These are phyloP conservation scores for Boletus sp. DNA, from an alignment of 1,284 basidiomycete species.

Conservation along the genomic window DNA sequence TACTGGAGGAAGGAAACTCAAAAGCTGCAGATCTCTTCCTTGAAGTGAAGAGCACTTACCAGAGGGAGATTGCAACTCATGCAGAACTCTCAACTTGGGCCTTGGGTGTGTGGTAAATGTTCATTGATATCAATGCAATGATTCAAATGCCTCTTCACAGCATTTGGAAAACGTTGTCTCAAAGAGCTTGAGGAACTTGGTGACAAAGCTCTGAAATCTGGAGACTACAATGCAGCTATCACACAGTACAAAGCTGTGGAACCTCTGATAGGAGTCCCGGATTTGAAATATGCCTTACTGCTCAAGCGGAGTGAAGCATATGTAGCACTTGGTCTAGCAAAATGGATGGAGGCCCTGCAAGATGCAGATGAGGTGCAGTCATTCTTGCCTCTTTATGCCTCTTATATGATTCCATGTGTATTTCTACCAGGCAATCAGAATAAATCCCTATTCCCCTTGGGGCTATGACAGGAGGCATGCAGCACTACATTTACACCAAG, in stretches of 20 bases:
- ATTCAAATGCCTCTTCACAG: not conserved
- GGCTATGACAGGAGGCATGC: not conserved
- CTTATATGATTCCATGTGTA: not conserved
- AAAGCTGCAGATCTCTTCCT: not conserved
- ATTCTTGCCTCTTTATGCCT: not conserved
- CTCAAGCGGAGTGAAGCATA: constrained; percentile 4
- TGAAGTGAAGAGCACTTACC: not conserved
- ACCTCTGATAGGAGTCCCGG: not conserved
- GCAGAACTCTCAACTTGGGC: not conserved
- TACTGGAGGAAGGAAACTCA: not conserved
- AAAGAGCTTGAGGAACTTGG: not conserved
- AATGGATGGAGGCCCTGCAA: not conserved
- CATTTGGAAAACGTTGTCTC: not conserved
- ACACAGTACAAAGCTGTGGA: not conserved
- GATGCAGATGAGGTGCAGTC: constrained; percentile 2
- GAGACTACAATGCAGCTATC: not conserved
- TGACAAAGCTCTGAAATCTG: not conserved
- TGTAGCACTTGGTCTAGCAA: not conserved
- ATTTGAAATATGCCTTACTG: not conserved
- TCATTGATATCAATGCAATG: not conserved
- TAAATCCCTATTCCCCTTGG: not conserved
- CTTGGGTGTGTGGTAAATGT: not conserved
- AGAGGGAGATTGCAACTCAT: not conserved
- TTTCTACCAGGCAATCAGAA: not conserved
- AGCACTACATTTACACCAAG: not conserved